These are phyloP conservation scores for Heliamphora pulchella DNA, from an alignment of 179 eudicot genomes.

Conservation along the genomic window DNA sequence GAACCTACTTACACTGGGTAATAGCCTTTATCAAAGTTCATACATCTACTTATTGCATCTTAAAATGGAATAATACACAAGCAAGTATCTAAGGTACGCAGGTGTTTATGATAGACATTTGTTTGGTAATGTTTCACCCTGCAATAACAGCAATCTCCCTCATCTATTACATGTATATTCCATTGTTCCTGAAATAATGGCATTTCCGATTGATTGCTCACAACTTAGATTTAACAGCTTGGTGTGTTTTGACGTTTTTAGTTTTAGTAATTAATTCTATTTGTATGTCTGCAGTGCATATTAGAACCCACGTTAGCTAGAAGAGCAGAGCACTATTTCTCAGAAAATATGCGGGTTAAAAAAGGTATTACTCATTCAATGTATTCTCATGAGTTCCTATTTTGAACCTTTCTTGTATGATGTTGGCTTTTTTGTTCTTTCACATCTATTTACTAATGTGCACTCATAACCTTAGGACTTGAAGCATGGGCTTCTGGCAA, in stretches of 20 bases:
- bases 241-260: not conserved
- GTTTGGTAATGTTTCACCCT: no score
- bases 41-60: not conserved
- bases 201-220: not conserved
- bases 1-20: not conserved
- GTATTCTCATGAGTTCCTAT: not conserved
- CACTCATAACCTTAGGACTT: constrained; percentile 41
- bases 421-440: not conserved
- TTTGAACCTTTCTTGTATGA: not conserved
- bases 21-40: not conserved
- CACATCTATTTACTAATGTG: constrained; percentile 7
- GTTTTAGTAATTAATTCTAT: not conserved
- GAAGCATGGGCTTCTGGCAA: constrained; percentile 91
- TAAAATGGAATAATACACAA: no score
- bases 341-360: constrained; percentile 71
- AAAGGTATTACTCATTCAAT: constrained; percentile 40
- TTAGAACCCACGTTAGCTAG: constrained; percentile 69
- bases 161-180: no score
- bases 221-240: not conserved
- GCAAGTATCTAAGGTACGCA: not conserved
- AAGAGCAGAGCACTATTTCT: constrained; percentile 95
- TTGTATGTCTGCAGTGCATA: constrained; percentile 39
- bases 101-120: not conserved
- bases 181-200: not conserved
- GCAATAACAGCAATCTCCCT: no score